A percentile compares a stretch with the other conserved stretches of the same genome.
phyloP scores from a whole-genome alignment of 169 alveolate genomes.

The Cryptosporidium meleagridis region DNA sequence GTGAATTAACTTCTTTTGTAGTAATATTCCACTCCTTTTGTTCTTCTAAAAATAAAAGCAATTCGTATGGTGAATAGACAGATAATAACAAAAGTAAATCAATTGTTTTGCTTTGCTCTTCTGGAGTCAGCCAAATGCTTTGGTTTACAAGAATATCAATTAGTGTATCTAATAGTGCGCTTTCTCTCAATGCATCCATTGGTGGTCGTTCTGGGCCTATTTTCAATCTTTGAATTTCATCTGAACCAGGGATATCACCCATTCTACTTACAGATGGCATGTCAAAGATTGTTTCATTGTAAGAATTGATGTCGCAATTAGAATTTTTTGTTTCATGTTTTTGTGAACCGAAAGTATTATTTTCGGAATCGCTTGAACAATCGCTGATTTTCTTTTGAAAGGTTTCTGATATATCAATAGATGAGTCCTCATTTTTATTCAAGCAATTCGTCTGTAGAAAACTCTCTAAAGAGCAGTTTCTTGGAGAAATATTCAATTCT shows the following conservation, averaged over 20 bases:
- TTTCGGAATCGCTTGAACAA: neutral
- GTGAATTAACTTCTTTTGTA: conserved; percentile 8
- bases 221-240: conserved; percentile 55
- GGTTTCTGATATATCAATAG: neutral
- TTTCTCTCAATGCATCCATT: conserved; percentile 74
- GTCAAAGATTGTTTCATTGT: conserved; percentile 68
- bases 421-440: neutral
- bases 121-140: conserved; percentile 66
- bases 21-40: conserved; percentile 55
- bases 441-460: neutral
- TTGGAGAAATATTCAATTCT: conserved; percentile 3
- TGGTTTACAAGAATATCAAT: conserved; percentile 54
- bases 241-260: conserved; percentile 72
- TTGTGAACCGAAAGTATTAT: neutral
- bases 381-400: neutral
- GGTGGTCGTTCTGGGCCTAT: conserved; percentile 74
- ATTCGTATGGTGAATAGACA: conserved; percentile 68
- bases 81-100: conserved; percentile 58
- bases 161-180: conserved; percentile 67
- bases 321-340: conserved; percentile 4
- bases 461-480: neutral
- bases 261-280: conserved; percentile 75
- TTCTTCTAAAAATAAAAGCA: conserved; percentile 66
- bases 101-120: conserved; percentile 67
- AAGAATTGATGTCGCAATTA: conserved; percentile 9